Evolutionary conservation across 306 rosid genomes (phyloP), one percentile per base, ranked within the genome.

Genomic region (Glycine latifolia): DNA sequence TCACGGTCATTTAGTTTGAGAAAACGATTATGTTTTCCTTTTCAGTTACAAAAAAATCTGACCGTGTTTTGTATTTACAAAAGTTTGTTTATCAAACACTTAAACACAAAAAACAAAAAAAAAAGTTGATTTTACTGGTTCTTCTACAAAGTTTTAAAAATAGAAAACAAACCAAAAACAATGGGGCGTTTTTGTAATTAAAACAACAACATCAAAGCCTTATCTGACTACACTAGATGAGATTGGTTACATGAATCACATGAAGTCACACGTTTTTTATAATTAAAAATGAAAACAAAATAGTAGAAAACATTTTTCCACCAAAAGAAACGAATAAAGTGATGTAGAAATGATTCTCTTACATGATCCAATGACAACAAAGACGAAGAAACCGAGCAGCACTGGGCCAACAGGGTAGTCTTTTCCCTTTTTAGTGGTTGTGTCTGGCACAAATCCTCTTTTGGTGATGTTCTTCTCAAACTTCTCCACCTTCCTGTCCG

Each of bases 321-420:
- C 6, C 1, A 5, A 61, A 62, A 31, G 44, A 62, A 69, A 43
- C n/a, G 7, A 55, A 15, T 15, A 37, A 14, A 61, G 7, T 4
- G 49, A 37, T 2, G 62, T 35, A 10, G 31, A 77, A 66, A 49
- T 5, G 43, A 63, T 9, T 12, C 3, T 20, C 95, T 86, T 91
- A 95, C 99, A 96, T 83, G 99, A 96, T 47, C 99, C 99, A 46
- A 96, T 89, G 86, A 96, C 98, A 66, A 96, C 99, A 65, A 96
- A 96, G 59, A 96, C 5, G 88, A 96, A 93, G 98, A 96, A 96
- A 9, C 99, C 99, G 1, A 96, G 94, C 73, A 93, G 86, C 26
- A 93, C 1, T 6, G 99, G 98, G 4, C 99, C 98, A 78, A 96
- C 98, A 3, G 97, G 98, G 61, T 96, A 96, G 79, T 96, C 97